A percentile compares a stretch with the other conserved stretches of the same genome.
Evolutionary conservation across 108 stramenopile genomes (phyloP).

Genomic region (Cyclotella baltica): DNA sequence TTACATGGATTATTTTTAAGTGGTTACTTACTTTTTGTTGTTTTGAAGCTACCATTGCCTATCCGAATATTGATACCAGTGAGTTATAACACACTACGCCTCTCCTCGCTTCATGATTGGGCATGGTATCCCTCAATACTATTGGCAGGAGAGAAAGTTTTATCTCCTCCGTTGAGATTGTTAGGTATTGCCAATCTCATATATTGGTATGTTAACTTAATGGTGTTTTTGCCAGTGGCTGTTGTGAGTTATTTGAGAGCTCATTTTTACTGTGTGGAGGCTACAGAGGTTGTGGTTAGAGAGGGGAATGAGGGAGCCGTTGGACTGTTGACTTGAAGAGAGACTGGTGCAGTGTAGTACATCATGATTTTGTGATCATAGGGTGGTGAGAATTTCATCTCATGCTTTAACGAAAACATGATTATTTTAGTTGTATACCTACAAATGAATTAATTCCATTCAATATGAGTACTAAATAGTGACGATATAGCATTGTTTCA

Average conservation of each 20-base stretch:
- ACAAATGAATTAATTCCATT: no score
- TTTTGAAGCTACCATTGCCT: conserved; percentile 62
- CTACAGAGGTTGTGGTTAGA: conserved; percentile 68
- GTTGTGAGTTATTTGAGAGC: conserved; percentile 71
- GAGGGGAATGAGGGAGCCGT: conserved; percentile 69
- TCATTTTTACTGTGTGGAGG: conserved; percentile 82
- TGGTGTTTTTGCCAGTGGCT: conserved; percentile 78
- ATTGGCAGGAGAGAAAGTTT: not conserved
- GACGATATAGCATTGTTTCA: no score
- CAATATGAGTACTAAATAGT: no score
- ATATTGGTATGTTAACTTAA: conserved; percentile 75
- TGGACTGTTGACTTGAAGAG: conserved; percentile 57
- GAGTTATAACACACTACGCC: conserved; percentile 63
- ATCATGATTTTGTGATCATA: no score
- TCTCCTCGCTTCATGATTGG: conserved; percentile 69
- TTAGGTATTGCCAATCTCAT: conserved; percentile 62
- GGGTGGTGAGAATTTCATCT: no score
- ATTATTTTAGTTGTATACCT: no score
- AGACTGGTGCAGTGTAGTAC: no score
- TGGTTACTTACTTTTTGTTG: not conserved
- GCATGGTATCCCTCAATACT: conserved; percentile 28
- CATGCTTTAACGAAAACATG: no score
- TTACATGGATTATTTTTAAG: conserved; percentile 5
- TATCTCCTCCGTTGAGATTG: conserved; percentile 44
- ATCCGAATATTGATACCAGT: conserved; percentile 77